Conservation (phyloP, 192 early-diverging fungal species). For the Jimgerdemannia flammicorona region DNA sequence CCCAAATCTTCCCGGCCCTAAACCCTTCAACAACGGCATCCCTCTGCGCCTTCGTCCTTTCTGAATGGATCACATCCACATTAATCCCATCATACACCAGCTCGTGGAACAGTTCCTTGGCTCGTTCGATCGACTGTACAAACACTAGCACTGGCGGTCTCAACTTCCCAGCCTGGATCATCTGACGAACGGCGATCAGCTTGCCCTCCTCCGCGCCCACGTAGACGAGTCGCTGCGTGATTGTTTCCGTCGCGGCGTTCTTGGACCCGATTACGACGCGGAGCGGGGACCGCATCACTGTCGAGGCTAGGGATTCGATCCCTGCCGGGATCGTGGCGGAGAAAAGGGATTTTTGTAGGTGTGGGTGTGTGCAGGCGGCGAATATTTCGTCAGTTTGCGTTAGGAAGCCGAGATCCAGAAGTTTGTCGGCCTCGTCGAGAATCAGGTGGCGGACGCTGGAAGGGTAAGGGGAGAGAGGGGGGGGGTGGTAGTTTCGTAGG, state of each 20-base stretch:
- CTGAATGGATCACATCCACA: constrained; percentile 97
- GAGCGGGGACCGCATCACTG: constrained; percentile 88
- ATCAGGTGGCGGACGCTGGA: constrained; percentile 63
- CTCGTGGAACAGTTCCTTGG: constrained; percentile 95
- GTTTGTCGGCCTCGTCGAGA: constrained; percentile 81
- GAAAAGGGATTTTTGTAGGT: constrained; percentile 81
- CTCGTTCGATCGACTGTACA: constrained; percentile 96
- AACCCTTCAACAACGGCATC: constrained; percentile 89
- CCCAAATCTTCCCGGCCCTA: constrained; percentile 87
- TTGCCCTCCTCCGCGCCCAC: constrained; percentile 95
- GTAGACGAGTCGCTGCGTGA: constrained; percentile 86
- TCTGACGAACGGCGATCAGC: constrained; percentile 85
- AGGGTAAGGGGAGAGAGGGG: neutral
- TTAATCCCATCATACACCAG: constrained; percentile 97
- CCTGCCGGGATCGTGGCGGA: constrained; percentile 92
- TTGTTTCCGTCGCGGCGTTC: constrained; percentile 89
- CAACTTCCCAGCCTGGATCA: constrained; percentile 69
- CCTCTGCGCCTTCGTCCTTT: constrained; percentile 90
- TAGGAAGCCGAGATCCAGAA: constrained; percentile 81
- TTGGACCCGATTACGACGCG: constrained; percentile 84
- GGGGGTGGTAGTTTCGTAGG: constrained; percentile 5
- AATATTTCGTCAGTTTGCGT: constrained; percentile 88
- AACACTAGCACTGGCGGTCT: constrained; percentile 95
- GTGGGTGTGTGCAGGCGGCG: constrained; percentile 72
- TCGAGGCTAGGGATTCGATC: constrained; percentile 87